These are phyloP conservation scores for Populus euphratica DNA, from an alignment of 345 rosid species.

Conservation along the genomic window DNA sequence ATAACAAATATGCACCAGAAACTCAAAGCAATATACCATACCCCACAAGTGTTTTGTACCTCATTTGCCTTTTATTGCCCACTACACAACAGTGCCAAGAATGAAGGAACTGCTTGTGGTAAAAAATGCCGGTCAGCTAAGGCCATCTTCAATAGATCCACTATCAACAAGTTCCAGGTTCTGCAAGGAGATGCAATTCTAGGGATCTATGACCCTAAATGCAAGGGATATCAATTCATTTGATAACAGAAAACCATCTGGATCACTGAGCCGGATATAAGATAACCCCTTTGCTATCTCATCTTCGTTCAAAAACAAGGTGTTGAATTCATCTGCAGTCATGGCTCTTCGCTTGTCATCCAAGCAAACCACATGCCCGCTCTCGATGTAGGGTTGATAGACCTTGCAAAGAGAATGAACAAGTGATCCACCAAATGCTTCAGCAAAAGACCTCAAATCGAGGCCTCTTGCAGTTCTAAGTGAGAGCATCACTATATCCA, in stretches of 20 bases:
- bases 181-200: slow-evolving; percentile 3
- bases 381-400: slow-evolving; percentile 58
- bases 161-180: neutral
- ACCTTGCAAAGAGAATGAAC: slow-evolving; percentile 50
- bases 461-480: slow-evolving; percentile 81
- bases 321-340: slow-evolving; percentile 38
- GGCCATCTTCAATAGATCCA: neutral
- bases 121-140: neutral
- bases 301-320: slow-evolving; percentile 26
- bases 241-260: slow-evolving; percentile 84
- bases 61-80: neutral
- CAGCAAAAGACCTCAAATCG: slow-evolving; percentile 51
- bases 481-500: slow-evolving; percentile 82
- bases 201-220: slow-evolving; percentile 51
- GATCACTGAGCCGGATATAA: slow-evolving; percentile 69
- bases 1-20: neutral
- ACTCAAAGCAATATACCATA: neutral
- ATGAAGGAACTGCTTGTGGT: neutral
- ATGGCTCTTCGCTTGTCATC: slow-evolving; percentile 50
- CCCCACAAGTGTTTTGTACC: neutral
- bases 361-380: slow-evolving; percentile 71
- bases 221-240: slow-evolving; percentile 80
- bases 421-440: slow-evolving; percentile 60
- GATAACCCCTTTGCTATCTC: slow-evolving; percentile 40
- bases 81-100: neutral